Evolutionary conservation across 176 grass and related monocot species (phyloP).

Genomic region (Cenchrus americanus): DNA sequence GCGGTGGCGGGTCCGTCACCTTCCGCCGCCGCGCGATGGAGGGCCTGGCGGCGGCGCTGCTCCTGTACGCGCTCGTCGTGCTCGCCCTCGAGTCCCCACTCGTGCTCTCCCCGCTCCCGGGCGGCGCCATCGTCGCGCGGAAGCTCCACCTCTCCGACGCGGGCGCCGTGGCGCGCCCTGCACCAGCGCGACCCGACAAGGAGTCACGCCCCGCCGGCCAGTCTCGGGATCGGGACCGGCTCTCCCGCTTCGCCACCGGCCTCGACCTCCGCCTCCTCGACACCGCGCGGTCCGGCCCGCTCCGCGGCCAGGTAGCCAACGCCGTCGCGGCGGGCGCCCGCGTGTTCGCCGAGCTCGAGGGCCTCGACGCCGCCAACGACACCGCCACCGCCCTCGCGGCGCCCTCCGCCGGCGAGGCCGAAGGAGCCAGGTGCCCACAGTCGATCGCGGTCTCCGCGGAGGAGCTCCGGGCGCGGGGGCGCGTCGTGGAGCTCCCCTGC

Average conservation of each 20-base stretch:
- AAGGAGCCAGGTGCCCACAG: conserved; percentile 39
- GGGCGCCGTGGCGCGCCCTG: neutral
- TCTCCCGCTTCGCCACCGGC: conserved; percentile 12
- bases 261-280: conserved; percentile 50
- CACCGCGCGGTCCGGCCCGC: conserved; percentile 28
- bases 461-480: conserved; percentile 40
- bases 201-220: neutral
- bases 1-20: neutral
- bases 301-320: conserved; percentile 30
- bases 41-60: conserved; percentile 33
- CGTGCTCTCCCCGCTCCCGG: conserved; percentile 8
- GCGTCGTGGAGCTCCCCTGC: conserved; percentile 63
- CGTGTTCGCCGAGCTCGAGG: conserved; percentile 38
- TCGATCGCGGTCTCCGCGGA: conserved; percentile 51
- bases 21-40: conserved; percentile 43
- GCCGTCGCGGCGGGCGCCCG: conserved; percentile 41
- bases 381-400: neutral
- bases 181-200: conserved; percentile 36
- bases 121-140: neutral
- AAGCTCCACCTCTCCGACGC: conserved; percentile 32
- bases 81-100: conserved; percentile 53
- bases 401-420: neutral
- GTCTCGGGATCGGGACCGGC: neutral
- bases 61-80: conserved; percentile 51
- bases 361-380: neutral